phyloP scores from a whole-genome alignment of 352 stramenopile species.

The Aphanomyces astaci region DNA sequence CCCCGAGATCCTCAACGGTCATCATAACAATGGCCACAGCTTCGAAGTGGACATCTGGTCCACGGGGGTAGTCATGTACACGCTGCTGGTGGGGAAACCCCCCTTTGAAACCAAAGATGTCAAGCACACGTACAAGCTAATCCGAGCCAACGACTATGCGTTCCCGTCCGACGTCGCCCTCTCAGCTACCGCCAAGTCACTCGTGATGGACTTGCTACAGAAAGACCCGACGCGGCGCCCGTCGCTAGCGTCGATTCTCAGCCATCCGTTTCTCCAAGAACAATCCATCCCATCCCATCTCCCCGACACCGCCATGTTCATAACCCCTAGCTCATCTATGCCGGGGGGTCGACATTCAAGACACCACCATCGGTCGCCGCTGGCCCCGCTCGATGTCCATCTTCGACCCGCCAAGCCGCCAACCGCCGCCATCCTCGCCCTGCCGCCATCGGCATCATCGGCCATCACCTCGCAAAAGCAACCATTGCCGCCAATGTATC shows the following conservation, averaged over 20 bases:
- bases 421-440: neutral
- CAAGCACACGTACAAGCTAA: conserved; percentile 97
- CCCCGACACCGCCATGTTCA: conserved; percentile 50
- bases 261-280: conserved; percentile 67
- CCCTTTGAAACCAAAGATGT: conserved; percentile 97
- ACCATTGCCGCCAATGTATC: neutral
- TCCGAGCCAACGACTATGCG: conserved; percentile 93
- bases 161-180: conserved; percentile 89
- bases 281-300: conserved; percentile 47
- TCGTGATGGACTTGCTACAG: conserved; percentile 68
- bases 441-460: neutral
- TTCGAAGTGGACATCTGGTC: conserved; percentile 99
- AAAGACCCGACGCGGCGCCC: conserved; percentile 60
- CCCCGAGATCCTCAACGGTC: conserved; percentile 88
- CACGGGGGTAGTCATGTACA: conserved; percentile 97
- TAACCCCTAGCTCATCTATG: too few relatives aligned
- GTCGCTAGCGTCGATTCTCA: conserved; percentile 66
- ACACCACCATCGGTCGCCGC: neutral
- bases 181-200: conserved; percentile 60
- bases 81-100: conserved; percentile 93
- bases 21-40: conserved; percentile 87
- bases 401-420: neutral
- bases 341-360: conserved; percentile 20
- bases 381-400: neutral
- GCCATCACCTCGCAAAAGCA: too few relatives aligned